phyloP scores from a whole-genome alignment of 1,139 yeast genomes.

The Yamadazyma kanchanaburiensis region DNA sequence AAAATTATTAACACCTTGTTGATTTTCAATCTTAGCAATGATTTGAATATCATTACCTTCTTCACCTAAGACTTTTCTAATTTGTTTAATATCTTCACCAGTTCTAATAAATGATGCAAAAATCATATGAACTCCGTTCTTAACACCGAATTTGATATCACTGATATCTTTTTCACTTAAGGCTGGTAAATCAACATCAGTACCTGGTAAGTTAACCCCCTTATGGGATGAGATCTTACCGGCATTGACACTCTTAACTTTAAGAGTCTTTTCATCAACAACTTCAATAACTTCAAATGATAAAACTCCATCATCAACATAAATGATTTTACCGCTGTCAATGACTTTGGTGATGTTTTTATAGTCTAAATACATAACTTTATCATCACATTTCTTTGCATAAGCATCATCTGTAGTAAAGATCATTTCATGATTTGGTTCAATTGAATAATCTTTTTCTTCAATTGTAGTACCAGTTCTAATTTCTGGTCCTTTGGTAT shows the following conservation, averaged over 20 bases:
- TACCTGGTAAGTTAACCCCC: slow-evolving; percentile 99
- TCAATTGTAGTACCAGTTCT: slow-evolving; percentile 93
- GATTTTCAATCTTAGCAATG: slow-evolving; percentile 96
- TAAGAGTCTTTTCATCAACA: slow-evolving; percentile 73
- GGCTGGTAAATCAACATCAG: slow-evolving; percentile 98
- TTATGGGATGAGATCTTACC: slow-evolving; percentile 96
- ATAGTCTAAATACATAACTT: slow-evolving; percentile 87
- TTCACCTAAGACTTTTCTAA: slow-evolving; percentile 93
- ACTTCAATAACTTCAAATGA: slow-evolving; percentile 89
- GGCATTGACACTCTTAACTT: slow-evolving; percentile 85
- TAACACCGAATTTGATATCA: slow-evolving; percentile 92
- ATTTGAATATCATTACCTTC: slow-evolving; percentile 95
- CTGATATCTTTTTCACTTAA: slow-evolving; percentile 92
- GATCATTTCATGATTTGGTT: slow-evolving; percentile 84
- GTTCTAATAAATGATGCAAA: slow-evolving; percentile 98
- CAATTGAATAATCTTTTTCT: slow-evolving; percentile 76
- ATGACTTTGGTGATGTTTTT: slow-evolving; percentile 94
- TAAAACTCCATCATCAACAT: slow-evolving; percentile 95
- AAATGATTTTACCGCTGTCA: slow-evolving; percentile 81
- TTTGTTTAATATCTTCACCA: slow-evolving; percentile 83
- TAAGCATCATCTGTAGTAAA: slow-evolving; percentile 88
- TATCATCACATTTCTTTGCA: slow-evolving; percentile 68
- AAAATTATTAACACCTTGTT: slow-evolving; percentile 99
- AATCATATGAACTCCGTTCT: slow-evolving; percentile 95
- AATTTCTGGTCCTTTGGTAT: slow-evolving; percentile 99